Evolutionary conservation across 2,329 filamentous ascomycete genomes (phyloP).

Genomic region (Arthrobotrys entomopaga): DNA sequence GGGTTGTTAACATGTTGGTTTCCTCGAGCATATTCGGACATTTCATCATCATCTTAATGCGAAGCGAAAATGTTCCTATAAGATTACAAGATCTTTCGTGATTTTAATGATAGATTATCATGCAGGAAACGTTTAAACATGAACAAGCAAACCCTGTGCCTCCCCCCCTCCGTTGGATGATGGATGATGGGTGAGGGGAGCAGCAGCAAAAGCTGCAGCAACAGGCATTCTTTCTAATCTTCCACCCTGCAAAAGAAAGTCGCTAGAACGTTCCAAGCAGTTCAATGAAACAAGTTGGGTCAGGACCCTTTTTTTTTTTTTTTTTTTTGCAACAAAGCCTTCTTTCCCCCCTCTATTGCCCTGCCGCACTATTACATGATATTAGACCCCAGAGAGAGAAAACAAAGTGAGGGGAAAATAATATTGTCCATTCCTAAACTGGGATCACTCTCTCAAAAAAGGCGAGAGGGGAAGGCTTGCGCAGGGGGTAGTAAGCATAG

Average conservation of each 20-base stretch:
- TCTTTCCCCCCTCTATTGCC: slow-evolving; percentile 22
- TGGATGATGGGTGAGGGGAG: slow-evolving; percentile 4
- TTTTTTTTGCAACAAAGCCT: slow-evolving; percentile 33
- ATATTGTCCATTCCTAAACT: slow-evolving; percentile 36
- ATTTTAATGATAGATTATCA: slow-evolving; percentile 41
- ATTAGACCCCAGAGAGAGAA: slow-evolving; percentile 7
- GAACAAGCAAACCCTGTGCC: slow-evolving; percentile 19
- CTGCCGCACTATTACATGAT: slow-evolving; percentile 32
- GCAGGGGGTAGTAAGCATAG: slow-evolving; percentile 19
- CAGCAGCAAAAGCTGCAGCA: slow-evolving; percentile 20
- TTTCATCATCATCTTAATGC: slow-evolving; percentile 8
- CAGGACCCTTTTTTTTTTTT: no score
- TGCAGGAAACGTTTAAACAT: slow-evolving; percentile 24
- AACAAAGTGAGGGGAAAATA: background rate
- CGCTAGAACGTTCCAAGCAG: slow-evolving; percentile 55
- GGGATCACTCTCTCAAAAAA: background rate
- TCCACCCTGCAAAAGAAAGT: slow-evolving; percentile 37
- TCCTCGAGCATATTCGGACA: slow-evolving; percentile 5
- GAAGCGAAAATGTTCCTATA: no score
- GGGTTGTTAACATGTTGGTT: no score
- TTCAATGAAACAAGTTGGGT: slow-evolving; percentile 42
- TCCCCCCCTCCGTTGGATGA: slow-evolving; percentile 27
- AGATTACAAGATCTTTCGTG: no score
- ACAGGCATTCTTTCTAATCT: slow-evolving; percentile 11
- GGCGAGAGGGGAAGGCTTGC: slow-evolving; percentile 15